Evolutionary conservation across 2,329 filamentous ascomycete genomes (phyloP), one percentile per base, ranked within the genome.

Genomic region (Aspergillus sp.): DNA sequence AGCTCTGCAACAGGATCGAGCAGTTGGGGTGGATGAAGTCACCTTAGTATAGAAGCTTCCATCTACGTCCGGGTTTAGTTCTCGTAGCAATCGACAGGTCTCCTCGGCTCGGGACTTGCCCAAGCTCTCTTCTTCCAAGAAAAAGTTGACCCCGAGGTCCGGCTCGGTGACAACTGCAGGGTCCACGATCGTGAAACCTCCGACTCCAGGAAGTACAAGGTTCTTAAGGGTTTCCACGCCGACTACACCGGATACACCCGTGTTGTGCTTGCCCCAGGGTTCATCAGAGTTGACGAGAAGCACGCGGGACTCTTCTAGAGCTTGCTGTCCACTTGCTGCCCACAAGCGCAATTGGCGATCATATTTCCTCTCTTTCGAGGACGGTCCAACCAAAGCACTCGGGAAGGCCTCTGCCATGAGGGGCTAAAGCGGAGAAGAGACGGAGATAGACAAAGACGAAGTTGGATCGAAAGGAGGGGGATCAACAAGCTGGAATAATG

Each of bases 81-180:
- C 96, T 63, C 87, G 82, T 47, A 99, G 82, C 57, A 94, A 82
- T 63, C 88, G 87, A 60, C 89, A 88, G 57, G 90, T 90, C 72
- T 90, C 88, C 73, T 92, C 85, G 1, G 94, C 91, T 66, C 95
- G 87, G 25, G 87, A 87, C 70, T 88, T 88, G 56, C 92, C 93
- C 39, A 96, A 74, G 65, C 87, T 89, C 52, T 83, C 81, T 68
- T 95, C 87, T 62, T 96, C 91, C 0, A 99, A 82, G 71, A 99
- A 99, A 83, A 99, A 99, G 78, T 99, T 99, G 64, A 97, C 89
- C 4, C 96, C 95, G 42, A 99, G 81, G 70, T 99, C 95, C 44
- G 87, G 83, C 67, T 96, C 89, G 1, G 81, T 82, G n/a, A 99
- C 93, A 2, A 84, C 75, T 1, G 87, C 85, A 6, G 90, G 87